Percentiles rank a stretch among this genome's conserved stretches.
Conservation (phyloP, 1,139 yeast genomes). For the Casaregolazyma suthepensis region DNA sequence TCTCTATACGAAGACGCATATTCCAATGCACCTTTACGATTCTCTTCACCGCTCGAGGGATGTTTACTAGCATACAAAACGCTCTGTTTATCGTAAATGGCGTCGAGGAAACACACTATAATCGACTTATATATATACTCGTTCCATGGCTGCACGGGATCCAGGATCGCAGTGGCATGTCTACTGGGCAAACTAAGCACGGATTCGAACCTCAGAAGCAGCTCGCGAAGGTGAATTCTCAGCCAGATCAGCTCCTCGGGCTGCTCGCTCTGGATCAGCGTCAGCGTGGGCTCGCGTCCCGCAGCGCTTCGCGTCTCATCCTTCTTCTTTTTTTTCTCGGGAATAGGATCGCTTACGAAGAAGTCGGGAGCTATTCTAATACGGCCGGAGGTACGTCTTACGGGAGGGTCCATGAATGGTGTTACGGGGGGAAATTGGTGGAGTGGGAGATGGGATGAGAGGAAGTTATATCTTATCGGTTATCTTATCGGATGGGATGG, state of each 20-base stretch:
- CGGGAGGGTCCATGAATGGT: background rate
- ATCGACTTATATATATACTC: constrained; percentile 34
- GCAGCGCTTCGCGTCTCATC: background rate
- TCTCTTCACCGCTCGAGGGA: constrained; percentile 9
- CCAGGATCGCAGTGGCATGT: constrained; percentile 31
- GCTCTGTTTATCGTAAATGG: constrained; percentile 30
- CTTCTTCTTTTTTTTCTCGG: constrained; percentile 13
- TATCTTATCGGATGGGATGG: too few relatives aligned
- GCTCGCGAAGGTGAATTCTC: constrained; percentile 25
- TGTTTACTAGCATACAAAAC: constrained; percentile 19
- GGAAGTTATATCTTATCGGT: too few relatives aligned
- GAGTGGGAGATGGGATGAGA: background rate
- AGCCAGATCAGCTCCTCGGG: constrained; percentile 26
- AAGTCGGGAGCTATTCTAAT: constrained; percentile 20
- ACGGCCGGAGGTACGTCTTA: constrained; percentile 18
- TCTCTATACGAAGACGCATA: constrained; percentile 16
- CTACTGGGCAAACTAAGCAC: constrained; percentile 32
- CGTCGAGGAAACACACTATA: constrained; percentile 27
- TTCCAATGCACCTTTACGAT: constrained; percentile 5
- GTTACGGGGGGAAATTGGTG: background rate
- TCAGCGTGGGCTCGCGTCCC: constrained; percentile 11
- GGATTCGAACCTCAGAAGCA: constrained; percentile 30
- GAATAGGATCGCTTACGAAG: constrained; percentile 20
- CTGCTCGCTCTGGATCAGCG: constrained; percentile 19
- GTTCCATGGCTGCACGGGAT: constrained; percentile 33